Percentiles rank a stretch among this genome's conserved stretches.
Evolutionary conservation across 2,329 filamentous ascomycete species (phyloP).

Genomic region (Pseudogymnoascus sp.): DNA sequence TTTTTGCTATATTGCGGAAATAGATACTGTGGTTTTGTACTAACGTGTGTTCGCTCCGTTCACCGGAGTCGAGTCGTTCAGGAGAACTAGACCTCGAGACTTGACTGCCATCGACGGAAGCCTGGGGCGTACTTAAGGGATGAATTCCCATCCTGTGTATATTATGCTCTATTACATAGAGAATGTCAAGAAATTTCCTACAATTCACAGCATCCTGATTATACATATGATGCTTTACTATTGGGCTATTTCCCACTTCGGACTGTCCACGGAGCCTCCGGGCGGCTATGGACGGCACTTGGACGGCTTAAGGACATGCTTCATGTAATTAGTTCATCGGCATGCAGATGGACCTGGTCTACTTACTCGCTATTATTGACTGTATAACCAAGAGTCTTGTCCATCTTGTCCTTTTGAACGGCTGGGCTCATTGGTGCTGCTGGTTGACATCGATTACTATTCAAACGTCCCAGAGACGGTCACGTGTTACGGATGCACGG

Average conservation of each 20-base stretch:
- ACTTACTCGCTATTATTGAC: not conserved
- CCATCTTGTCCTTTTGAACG: not conserved
- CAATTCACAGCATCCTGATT: not conserved
- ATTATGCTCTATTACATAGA: not conserved
- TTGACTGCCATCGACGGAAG: not conserved
- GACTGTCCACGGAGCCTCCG: not conserved
- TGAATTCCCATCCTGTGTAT: not conserved
- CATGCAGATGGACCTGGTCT: not conserved
- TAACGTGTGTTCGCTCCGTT: not conserved
- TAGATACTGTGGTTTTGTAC: not conserved
- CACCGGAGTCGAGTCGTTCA: not conserved
- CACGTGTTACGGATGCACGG: not conserved
- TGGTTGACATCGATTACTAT: not conserved
- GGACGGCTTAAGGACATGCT: not conserved
- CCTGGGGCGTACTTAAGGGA: not conserved
- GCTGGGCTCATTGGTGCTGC: not conserved
- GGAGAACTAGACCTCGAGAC: not conserved
- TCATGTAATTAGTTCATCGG: not conserved
- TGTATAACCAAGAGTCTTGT: not conserved
- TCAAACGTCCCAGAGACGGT: not conserved
- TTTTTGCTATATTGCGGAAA: not conserved
- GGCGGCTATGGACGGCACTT: not conserved
- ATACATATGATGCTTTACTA: not conserved
- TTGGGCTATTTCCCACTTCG: not conserved
- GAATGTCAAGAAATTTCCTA: not conserved